Base-by-base conservation (phyloP, 345 rosid genomes). In the Citrus mangshanensis region DNA sequence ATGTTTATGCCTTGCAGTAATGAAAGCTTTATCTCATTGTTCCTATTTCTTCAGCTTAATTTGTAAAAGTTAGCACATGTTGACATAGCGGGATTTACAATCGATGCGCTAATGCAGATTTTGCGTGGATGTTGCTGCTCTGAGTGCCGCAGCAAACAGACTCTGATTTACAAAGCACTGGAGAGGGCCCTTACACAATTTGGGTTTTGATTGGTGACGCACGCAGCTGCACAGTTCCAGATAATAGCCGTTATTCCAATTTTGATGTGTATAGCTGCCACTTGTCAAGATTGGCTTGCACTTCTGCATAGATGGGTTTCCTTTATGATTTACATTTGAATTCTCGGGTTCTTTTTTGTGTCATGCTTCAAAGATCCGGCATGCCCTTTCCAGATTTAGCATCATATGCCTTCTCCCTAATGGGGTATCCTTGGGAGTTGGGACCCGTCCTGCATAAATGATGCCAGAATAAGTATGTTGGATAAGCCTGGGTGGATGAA, bases 301-400 rank as follows among this genome's bases (percentile, higher is more conserved):
- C 78, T 27, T 24, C 35, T 21, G 71, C 28, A 66, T 55, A 34
- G 40, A 28, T 30, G 9, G 35, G n/a, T 22, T 25, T 69, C n/a
- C 21, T 51, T 46, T 14, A 6, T 22, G 16, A 18, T 19, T 28
- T 60, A 5, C 56, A 22, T 24, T 51, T 51, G 56, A 51, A 24
- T 19, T 70, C 37, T 46, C 59, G 49, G 55, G 63, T 40, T 76
- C 61, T 78, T 42, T 1, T 42, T 46, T 0, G 18, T 46, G 51
- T 46, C 51, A 46, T 12, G 51, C 18, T 46, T 90, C 81, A 91
- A 80, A 93, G 94, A 54, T 91, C 94, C 76, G 99, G 99, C 98
- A 93, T 90, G 87, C 99, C 98, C 85, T 85, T 89, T 80, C 99
- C 99, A 2, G 93, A 85, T 84, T 91, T 93, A 21, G 93, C 85